Conservation (phyloP, 2,329 filamentous ascomycete genomes). For the Aschersonia sp. region DNA sequence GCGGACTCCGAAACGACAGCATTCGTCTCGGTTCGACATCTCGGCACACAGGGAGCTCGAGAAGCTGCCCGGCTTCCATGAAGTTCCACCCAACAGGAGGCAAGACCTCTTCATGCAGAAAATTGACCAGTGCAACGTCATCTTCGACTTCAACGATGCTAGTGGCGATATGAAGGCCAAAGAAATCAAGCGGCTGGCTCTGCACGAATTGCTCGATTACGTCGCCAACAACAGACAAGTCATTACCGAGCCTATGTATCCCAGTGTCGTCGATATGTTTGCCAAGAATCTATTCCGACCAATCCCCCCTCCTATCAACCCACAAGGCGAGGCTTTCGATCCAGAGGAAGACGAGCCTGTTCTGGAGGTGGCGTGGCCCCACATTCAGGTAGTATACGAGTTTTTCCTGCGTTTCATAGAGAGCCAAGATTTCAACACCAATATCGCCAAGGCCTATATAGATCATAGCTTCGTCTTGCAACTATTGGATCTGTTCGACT, state of each 20-base stretch:
- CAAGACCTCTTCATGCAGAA: constrained; percentile 99
- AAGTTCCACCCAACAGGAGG: constrained; percentile 84
- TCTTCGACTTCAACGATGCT: constrained; percentile 98
- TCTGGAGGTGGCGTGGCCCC: constrained; percentile 94
- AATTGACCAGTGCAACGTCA: constrained; percentile 99
- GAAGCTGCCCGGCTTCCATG: constrained; percentile 94
- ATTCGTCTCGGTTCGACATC: constrained; percentile 95
- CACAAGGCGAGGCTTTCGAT: constrained; percentile 95
- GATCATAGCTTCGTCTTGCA: constrained; percentile 96
- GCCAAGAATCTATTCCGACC: constrained; percentile 96
- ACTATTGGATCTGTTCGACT: constrained; percentile 95
- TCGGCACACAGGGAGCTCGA: constrained; percentile 93
- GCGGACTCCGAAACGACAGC: constrained; percentile 87
- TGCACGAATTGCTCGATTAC: constrained; percentile 94
- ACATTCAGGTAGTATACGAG: constrained; percentile 98
- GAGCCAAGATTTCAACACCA: constrained; percentile 99
- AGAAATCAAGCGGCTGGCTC: constrained; percentile 92
- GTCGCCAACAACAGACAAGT: constrained; percentile 97
- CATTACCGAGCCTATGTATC: constrained; percentile 98
- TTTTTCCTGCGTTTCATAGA: constrained; percentile 99
- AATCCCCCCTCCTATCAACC: constrained; percentile 92
- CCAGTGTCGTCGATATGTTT: constrained; percentile 97
- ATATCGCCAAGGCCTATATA: constrained; percentile 97
- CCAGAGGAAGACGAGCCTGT: constrained; percentile 98
- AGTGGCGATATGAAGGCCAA: constrained; percentile 99